Base-by-base conservation (phyloP, 2,329 filamentous ascomycete species). In the Aspergillus sp. region DNA sequence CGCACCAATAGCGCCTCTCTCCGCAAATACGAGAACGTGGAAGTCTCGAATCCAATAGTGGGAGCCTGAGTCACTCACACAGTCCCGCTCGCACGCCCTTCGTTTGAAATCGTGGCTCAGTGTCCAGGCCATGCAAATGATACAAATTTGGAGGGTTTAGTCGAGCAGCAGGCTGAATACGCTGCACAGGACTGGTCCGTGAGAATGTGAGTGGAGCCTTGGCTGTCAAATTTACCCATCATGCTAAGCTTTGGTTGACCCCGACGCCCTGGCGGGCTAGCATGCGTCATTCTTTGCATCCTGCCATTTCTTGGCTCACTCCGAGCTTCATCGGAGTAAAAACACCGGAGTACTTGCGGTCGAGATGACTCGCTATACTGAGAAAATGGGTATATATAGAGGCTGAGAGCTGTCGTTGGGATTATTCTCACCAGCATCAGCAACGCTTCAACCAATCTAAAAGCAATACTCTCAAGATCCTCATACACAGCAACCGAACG, bases 351-450 rank as follows among this genome's bases (percentile, higher is more conserved):
- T 41, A 25, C 13, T 17, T 23, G 25, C n/a, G 11, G 3, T 19
- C 9, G 13, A 52, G n/a, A 59, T 59, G 57, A 53, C 49, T 54
- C 41, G 13, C 45, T 15, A 34, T 17, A 22, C 11, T 25, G 15
- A n/a, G 47, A n/a, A 30, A 41, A 58, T 8, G 43, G 25, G 30
- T 48, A 59, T 59, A 59, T 59, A 59, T 59, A 59, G 49, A 25
- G 43, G 31, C 25, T 25, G 28, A 22, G 22, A 25, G 41, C 30
- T 31, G 45, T 54, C 49, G 19, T 54, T 31, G 23, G 31, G 19
- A 41, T 25, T 17, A 9, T 25, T 28, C 23, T 59, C 45, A 41
- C 15, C 50, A 53, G 19, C 38, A 43, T 51, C 38, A 58, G 9
- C 25, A 49, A 50, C 45, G 13, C 28, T 25, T 30, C 47, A 53